Base-by-base conservation (phyloP, 2,329 filamentous ascomycete species). In the Bipolaris cookei region DNA sequence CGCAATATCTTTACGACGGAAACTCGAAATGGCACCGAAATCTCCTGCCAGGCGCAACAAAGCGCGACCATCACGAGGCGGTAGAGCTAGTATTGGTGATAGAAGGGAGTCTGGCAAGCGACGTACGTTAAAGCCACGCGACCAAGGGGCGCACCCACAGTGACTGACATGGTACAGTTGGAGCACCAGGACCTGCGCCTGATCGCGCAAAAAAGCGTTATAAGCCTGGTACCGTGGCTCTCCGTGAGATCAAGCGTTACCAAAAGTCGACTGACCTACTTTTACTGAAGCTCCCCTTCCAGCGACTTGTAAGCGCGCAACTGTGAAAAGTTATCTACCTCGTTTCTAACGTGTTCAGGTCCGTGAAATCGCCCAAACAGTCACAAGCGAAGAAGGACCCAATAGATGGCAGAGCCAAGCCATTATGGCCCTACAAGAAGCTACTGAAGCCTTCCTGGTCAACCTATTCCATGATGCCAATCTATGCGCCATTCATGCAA, bases 401-500 rank as follows among this genome's bases (percentile, higher is more conserved):
- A 67, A 58, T 35, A 56, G 67, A 61, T 99, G 97, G 91, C 95
- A 99, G 85, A 96, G 92, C 21, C 97, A 94, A 44, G 95, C 95
- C 79, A 97, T 99, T 77, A 91, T 92, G 76, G 95, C 95, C 66
- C 89, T 99, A 38, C 94, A 99, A 84, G 95, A 99, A 86, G 97
- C 95, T 53, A 93, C 97, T 67, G 95, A 99, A 85, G 96, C 95
- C 2, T 98, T 97, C 83, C 90, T 99, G 74, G 93, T 98, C 81
- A 96, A 93, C 42, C 89, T 98, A 66, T 98, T 98, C 74, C 93
- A 98, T 82, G 94, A 98, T 79, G 97, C 94, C 83, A 98, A 98
- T 85, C 84, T 97, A 51, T 98, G 94, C 83, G 94, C 95, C 76
- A 97, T 98, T 80, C 95, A 98, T 83, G 94, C 95, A 82, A 98